Evolutionary conservation across 2,329 filamentous ascomycete species (phyloP), one percentile per base, ranked within the genome.

Genomic region (Scortechinia acanthostroma): DNA sequence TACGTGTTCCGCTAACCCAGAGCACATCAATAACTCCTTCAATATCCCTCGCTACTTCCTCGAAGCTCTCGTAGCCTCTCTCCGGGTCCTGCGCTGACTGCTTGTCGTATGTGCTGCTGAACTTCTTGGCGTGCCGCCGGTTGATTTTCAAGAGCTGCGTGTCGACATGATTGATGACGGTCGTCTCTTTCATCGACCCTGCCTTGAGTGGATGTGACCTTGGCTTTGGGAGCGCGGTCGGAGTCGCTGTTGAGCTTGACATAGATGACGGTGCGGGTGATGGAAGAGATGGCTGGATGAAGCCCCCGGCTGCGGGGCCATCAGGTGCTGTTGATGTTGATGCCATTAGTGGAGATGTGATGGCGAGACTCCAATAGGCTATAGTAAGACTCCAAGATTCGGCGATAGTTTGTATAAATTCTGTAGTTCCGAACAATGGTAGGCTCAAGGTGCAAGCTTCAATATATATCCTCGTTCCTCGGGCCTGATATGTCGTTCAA

Each of bases 1-100:
- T 66, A 74, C 77, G 77, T 37, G 78, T 82, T 20, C 74, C 76
- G 46, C 70, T 77, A 30, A 79, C 70, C 80, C 80, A 84, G 15
- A 82, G 63, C n/a, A 80, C 65, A 57, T 79, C 73, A 10, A 81
- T 56, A 13, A 82, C 49, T 6, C 63, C 61, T 44, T 79, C 74
- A 4, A 82, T 57, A 50, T 83, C 77, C 47, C 60, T 65, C 4
- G 67, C 10, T 17, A 40, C 6, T 19, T 40, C 35, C 17, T 19
- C 20, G 17, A 40, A 40, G 17, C 35, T 40, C 10, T 40, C 17
- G 35, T 10, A 40, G 14, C 17, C 10, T 10, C 35, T 6, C 74
- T n/a, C 76, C 68, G 49, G 81, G 71, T 42, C 60, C 62, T 53
- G 81, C 80, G 37, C 59, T 68, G 42, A 65, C 66, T 49, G 82